A percentile compares a stretch with the other conserved stretches of the same genome.
Conservation (phyloP, 208 protist species). For the Leptomonas seymouri region DNA sequence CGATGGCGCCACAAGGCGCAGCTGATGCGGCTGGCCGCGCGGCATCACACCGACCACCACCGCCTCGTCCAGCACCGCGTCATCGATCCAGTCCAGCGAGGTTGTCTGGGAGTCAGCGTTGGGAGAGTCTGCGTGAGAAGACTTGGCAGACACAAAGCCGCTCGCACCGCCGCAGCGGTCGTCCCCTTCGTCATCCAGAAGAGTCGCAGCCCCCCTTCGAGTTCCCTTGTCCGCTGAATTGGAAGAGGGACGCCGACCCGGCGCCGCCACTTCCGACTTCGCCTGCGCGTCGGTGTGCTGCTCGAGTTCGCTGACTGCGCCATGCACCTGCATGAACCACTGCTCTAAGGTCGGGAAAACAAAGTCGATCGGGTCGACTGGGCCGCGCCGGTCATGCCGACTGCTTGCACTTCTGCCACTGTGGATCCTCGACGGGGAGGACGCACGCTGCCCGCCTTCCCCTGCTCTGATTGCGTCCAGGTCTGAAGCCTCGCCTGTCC, state of each 20-base stretch:
- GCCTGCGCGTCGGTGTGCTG: no score
- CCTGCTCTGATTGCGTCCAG: background rate
- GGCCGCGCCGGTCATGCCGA: background rate
- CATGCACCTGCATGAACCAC: constrained; percentile 10
- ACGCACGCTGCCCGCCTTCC: background rate
- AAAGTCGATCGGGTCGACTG: constrained; percentile 5
- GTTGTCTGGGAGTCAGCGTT: background rate
- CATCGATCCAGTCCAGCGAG: constrained; percentile 31
- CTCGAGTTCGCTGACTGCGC: no score
- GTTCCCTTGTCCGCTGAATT: no score
- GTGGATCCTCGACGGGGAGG: background rate
- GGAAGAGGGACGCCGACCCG: no score
- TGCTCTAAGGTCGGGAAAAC: constrained; percentile 28
- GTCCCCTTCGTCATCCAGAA: no score
- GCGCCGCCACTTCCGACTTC: no score
- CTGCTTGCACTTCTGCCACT: background rate
- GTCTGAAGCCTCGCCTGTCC: background rate
- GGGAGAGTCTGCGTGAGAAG: background rate
- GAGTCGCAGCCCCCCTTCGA: no score
- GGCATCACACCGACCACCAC: constrained; percentile 58
- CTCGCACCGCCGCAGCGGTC: no score
- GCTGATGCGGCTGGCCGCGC: constrained; percentile 45
- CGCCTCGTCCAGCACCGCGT: constrained; percentile 64
- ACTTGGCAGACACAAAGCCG: no score
- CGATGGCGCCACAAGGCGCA: constrained; percentile 53